Conservation (phyloP, 768 basidiomycete species). For the Tulasnella calospora region DNA sequence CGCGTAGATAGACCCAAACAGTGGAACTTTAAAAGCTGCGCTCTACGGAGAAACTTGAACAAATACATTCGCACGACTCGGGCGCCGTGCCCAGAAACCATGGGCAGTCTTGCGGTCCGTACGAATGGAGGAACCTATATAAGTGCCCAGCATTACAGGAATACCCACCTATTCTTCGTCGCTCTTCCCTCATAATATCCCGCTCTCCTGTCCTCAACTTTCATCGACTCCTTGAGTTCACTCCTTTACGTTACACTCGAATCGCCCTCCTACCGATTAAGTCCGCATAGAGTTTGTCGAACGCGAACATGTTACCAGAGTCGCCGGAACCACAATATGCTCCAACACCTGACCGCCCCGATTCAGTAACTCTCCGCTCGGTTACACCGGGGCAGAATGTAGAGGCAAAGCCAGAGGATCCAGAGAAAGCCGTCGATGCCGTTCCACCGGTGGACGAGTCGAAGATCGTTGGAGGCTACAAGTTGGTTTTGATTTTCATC, state of each 20-base stretch:
- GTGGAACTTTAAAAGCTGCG: neutral
- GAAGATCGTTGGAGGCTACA: constrained; percentile 11
- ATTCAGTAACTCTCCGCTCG: neutral
- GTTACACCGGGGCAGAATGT: neutral
- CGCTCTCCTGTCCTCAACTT: neutral
- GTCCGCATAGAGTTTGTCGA: neutral
- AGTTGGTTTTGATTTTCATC: constrained; percentile 20
- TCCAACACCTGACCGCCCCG: neutral
- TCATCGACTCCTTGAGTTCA: neutral
- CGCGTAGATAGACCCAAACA: neutral
- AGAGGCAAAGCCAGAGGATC: neutral
- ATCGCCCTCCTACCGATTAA: neutral
- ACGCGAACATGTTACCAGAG: neutral
- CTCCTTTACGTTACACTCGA: neutral
- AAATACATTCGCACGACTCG: neutral
- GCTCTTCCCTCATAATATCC: neutral
- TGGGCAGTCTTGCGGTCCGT: neutral
- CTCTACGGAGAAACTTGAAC: neutral
- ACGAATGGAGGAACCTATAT: neutral
- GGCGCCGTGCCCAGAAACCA: neutral
- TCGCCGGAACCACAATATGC: neutral
- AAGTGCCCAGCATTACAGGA: neutral
- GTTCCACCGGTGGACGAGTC: neutral
- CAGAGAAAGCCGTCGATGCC: neutral
- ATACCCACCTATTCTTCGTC: neutral